Base-by-base conservation (phyloP, 2,329 filamentous ascomycete species). In the Colletotrichum sp. region DNA sequence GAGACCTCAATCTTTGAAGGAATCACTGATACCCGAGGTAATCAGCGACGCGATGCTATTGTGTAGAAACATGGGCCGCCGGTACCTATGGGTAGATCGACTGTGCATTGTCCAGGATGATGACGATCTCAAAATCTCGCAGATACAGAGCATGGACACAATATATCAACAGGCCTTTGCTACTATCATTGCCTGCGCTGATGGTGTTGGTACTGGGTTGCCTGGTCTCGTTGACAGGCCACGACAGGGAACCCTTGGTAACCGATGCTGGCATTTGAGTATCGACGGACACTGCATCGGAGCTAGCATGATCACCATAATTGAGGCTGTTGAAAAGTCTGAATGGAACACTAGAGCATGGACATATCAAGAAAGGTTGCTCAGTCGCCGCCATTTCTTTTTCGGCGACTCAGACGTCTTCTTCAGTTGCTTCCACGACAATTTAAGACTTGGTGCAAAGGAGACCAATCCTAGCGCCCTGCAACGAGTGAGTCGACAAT, bases 401-500 rank as follows among this genome's bases (percentile, higher is more conserved):
- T 49, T 49, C 3, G 39, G 39, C 3, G 18, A 2, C 5, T n/a
- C 39, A 2, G 39, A 49, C 18, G 39, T 49, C 0, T 49, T 49
- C 39, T 49, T 49, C 39, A 49, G 39, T 49, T 49, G 39, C 39
- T 49, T 49, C 39, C 39, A 49, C 18, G 39, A 49, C 39, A 10
- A 49, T 1, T 10, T n/a, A 12, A 49, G 39, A n/a, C 39, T 49
- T 0, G 39, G 39, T 2, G 9, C 1, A 12, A n/a, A 49, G 1
- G 39, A 49, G 39, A 7, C 9, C 39, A n/a, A 6, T 6, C 39
- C 39, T 1, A 49, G 18, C 18, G 39, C 5, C 18, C 9, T 49
- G 1, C 39, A 49, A 6, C 39, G 3, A 2, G 1, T 49, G 2
- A 2, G 18, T 12, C 39, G 39, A 0, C 18, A 49, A 3, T n/a